Evolutionary conservation across 768 basidiomycete species (phyloP).

Genomic region (Mrakia gelida): DNA sequence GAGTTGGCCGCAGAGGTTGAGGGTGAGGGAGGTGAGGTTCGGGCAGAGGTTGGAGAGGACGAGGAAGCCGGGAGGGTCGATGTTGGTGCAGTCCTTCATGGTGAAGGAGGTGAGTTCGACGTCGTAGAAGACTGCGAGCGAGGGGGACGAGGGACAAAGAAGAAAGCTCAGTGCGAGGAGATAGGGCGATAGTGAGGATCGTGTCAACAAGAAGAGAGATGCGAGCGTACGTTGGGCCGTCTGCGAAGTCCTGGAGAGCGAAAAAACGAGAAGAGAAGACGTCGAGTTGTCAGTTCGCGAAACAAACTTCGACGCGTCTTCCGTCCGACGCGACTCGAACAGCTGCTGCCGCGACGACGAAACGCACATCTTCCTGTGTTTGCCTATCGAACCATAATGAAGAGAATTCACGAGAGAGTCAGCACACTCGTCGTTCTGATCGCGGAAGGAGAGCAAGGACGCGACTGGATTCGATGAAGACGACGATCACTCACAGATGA

Average conservation of each 20-base stretch:
- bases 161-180: background rate
- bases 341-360: background rate
- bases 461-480: background rate
- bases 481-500: constrained; percentile 55
- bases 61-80: constrained; percentile 62
- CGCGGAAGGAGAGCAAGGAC: background rate
- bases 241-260: constrained; percentile 58
- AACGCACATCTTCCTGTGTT: constrained; percentile 73
- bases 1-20: constrained; percentile 83
- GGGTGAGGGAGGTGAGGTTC: constrained; percentile 68
- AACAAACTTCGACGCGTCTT: too few species aligned
- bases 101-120: constrained; percentile 61
- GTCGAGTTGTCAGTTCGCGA: constrained; percentile 24
- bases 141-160: background rate
- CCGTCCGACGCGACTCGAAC: background rate
- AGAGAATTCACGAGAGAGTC: background rate
- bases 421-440: background rate
- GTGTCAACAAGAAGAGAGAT: too few species aligned
- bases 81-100: constrained; percentile 83
- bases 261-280: background rate
- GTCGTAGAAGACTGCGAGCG: constrained; percentile 64
- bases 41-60: constrained; percentile 78
- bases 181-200: background rate
- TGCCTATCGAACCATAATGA: constrained; percentile 36
- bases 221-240: constrained; percentile 54